These are phyloP conservation scores for Ogataea wickerhamii DNA, from an alignment of 805 yeast genomes.

Conservation along the genomic window DNA sequence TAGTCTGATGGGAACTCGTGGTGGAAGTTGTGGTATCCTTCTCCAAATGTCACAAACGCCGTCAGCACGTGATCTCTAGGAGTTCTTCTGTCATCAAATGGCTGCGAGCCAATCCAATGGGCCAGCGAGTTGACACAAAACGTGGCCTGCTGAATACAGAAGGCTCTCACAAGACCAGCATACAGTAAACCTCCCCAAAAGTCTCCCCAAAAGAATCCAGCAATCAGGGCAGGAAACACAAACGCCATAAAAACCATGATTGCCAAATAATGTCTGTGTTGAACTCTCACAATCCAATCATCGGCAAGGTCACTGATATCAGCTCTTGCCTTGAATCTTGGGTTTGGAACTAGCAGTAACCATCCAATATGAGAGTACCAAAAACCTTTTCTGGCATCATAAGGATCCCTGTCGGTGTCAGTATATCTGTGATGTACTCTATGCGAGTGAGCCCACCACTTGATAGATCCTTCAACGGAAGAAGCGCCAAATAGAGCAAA, in stretches of 20 bases:
- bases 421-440: slow-evolving; percentile 86
- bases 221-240: slow-evolving; percentile 55
- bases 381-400: slow-evolving; percentile 79
- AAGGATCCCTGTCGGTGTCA: slow-evolving; percentile 79
- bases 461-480: slow-evolving; percentile 78
- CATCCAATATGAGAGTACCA: slow-evolving; percentile 86
- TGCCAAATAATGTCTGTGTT: slow-evolving; percentile 70
- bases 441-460: slow-evolving; percentile 88
- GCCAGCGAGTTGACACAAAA: slow-evolving; percentile 85
- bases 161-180: slow-evolving; percentile 69
- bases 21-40: slow-evolving; percentile 87
- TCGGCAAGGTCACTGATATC: slow-evolving; percentile 74
- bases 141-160: slow-evolving; percentile 76
- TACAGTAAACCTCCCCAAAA: slow-evolving; percentile 71
- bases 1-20: slow-evolving; percentile 88
- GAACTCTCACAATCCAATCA: slow-evolving; percentile 77
- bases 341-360: slow-evolving; percentile 80
- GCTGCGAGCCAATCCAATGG: slow-evolving; percentile 83
- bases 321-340: slow-evolving; percentile 76
- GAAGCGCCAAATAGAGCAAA: slow-evolving; percentile 80
- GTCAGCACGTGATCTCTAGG: slow-evolving; percentile 81
- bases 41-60: slow-evolving; percentile 82
- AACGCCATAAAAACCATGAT: slow-evolving; percentile 61
- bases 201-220: slow-evolving; percentile 56
- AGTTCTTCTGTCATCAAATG: slow-evolving; percentile 82